Percentiles rank a stretch among this genome's conserved stretches.
These are phyloP conservation scores for Onygena corvina DNA, from an alignment of 2,329 filamentous ascomycete species.

Conservation along the genomic window DNA sequence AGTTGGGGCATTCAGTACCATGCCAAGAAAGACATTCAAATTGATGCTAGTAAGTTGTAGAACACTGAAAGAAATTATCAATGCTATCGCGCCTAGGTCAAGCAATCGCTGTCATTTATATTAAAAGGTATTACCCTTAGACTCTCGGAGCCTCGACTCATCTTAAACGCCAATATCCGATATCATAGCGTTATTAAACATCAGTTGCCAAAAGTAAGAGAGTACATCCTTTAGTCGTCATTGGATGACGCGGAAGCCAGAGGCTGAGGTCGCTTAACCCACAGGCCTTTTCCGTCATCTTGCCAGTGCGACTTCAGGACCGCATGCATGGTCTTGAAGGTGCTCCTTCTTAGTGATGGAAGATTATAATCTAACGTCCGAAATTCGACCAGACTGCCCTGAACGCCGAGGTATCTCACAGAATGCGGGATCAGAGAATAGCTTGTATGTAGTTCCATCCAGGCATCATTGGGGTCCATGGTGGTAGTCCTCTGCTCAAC, in stretches of 20 bases:
- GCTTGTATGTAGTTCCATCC: constrained; percentile 44
- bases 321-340: constrained; percentile 20
- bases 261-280: constrained; percentile 15
- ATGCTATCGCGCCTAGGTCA: background rate
- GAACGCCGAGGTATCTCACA: constrained; percentile 20
- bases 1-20: background rate
- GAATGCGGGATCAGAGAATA: constrained; percentile 38
- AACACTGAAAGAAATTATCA: too few species aligned
- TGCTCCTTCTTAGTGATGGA: constrained; percentile 21
- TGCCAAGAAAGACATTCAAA: background rate
- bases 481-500: constrained; percentile 28
- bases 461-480: constrained; percentile 35
- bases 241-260: background rate
- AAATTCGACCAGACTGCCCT: constrained; percentile 20
- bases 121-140: background rate
- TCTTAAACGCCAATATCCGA: too few species aligned
- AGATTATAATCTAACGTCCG: constrained; percentile 24
- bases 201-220: background rate
- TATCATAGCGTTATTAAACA: background rate
- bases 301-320: constrained; percentile 22
- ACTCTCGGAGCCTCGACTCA: too few species aligned
- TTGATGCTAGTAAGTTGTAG: background rate
- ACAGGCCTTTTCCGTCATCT: constrained; percentile 24
- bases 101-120: background rate
- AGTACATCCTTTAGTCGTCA: background rate